Conservation (phyloP, 495 filamentous ascomycete species). For the Aspergillus sclerotiicarbonarius region DNA sequence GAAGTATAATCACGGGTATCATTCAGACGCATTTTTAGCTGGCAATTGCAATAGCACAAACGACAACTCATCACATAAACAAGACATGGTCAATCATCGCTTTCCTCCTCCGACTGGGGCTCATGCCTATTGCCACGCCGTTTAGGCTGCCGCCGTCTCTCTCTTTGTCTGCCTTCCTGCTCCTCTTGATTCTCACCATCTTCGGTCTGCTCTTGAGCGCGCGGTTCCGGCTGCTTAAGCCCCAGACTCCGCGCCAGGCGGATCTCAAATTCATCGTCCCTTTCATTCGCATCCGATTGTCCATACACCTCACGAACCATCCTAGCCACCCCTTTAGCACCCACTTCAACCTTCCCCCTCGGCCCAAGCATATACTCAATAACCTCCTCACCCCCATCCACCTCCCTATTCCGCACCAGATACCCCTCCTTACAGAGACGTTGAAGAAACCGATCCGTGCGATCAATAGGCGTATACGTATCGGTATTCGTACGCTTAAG, state of each 20-base stretch:
- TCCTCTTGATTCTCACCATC: constrained; percentile 18
- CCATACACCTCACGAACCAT: constrained; percentile 65
- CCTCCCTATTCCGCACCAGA: constrained; percentile 67
- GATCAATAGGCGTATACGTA: constrained; percentile 69
- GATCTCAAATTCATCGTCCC: constrained; percentile 36
- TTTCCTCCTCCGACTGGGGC: constrained; percentile 33
- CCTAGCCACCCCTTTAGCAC: constrained; percentile 64
- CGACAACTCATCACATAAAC: constrained; percentile 3
- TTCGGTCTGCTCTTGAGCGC: constrained; percentile 15
- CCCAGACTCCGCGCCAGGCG: constrained; percentile 34
- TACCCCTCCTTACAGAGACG: constrained; percentile 82
- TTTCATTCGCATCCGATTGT: constrained; percentile 28
- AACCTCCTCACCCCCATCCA: constrained; percentile 66
- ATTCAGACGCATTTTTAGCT: neutral
- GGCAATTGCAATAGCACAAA: neutral
- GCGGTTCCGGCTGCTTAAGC: constrained; percentile 10
- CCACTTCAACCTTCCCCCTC: constrained; percentile 84
- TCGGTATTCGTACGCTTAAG: constrained; percentile 74
- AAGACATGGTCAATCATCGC: constrained; percentile 13
- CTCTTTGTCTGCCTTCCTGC: constrained; percentile 12
- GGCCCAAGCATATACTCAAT: constrained; percentile 78
- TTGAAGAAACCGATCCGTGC: constrained; percentile 71
- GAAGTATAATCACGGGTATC: constrained; percentile 3
- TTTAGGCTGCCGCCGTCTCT: constrained; percentile 6
- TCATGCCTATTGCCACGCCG: constrained; percentile 28